Conservation (phyloP, 2,329 filamentous ascomycete species). For the Calonectria pteridis region DNA sequence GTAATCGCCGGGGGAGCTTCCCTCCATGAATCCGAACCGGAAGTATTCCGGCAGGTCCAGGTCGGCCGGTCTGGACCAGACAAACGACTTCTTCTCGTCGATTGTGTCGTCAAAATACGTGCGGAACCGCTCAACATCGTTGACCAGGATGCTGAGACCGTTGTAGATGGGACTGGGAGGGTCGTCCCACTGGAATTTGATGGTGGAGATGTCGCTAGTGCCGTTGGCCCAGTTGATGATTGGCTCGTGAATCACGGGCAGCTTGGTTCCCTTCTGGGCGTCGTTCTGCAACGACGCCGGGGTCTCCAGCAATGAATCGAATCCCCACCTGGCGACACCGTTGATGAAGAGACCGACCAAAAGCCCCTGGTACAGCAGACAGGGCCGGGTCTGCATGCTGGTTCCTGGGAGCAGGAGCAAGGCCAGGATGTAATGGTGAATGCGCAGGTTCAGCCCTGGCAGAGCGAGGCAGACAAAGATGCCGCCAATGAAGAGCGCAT, state of each 20-base stretch:
- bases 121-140: constrained; percentile 86
- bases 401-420: constrained; percentile 91
- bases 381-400: constrained; percentile 86
- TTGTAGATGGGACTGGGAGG: constrained; percentile 69
- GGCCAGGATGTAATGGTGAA: constrained; percentile 95
- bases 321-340: constrained; percentile 91
- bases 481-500: constrained; percentile 74
- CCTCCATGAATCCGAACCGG: constrained; percentile 79
- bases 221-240: constrained; percentile 58
- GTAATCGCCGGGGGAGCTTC: constrained; percentile 75
- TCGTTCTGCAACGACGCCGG: constrained; percentile 78
- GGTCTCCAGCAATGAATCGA: constrained; percentile 89
- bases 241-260: constrained; percentile 67
- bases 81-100: constrained; percentile 60
- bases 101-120: constrained; percentile 74
- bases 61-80: constrained; percentile 67
- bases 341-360: constrained; percentile 94
- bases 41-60: constrained; percentile 76
- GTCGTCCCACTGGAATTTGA: constrained; percentile 69
- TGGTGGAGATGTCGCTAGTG: constrained; percentile 67
- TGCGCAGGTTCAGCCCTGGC: constrained; percentile 83
- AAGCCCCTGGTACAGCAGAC: constrained; percentile 88
- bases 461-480: constrained; percentile 79
- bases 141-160: constrained; percentile 84
- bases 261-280: constrained; percentile 70